Evolutionary conservation across 306 rosid genomes (phyloP).

Genomic region (Trifolium repens): DNA sequence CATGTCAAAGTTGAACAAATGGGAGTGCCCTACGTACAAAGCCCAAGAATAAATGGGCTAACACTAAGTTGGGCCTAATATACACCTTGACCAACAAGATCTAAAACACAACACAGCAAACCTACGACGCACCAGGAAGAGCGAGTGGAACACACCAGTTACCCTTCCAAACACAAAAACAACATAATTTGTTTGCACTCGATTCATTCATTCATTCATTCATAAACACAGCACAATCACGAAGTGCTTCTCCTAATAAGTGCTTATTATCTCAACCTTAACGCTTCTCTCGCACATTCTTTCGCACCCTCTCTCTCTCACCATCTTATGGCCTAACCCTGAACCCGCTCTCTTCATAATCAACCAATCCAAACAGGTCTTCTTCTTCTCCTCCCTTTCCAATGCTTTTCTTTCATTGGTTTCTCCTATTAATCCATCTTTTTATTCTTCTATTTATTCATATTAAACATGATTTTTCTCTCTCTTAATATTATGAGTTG

Average conservation of each 20-base stretch:
- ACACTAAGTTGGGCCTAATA: no score
- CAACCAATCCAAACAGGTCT: conserved; percentile 30
- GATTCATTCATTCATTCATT: neutral
- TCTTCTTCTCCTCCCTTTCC: neutral
- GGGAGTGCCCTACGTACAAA: no score
- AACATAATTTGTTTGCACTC: no score
- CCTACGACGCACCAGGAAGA: no score
- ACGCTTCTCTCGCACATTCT: conserved; percentile 44
- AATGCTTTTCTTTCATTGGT: neutral
- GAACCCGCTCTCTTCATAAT: conserved; percentile 11
- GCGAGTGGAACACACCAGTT: no score
- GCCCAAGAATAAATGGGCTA: no score
- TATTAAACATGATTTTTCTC: neutral
- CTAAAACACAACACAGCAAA: no score
- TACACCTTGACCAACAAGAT: no score
- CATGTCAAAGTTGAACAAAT: no score
- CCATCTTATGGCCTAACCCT: conserved; percentile 38
- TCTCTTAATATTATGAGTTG: neutral
- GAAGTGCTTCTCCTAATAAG: neutral
- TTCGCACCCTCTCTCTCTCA: neutral
- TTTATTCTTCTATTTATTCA: neutral
- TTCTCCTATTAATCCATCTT: neutral
- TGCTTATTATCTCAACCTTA: neutral
- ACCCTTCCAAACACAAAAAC: no score
- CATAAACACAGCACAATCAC: neutral